Evolutionary conservation across 495 filamentous ascomycete species (phyloP).

Genomic region (Penicillium argentinense): DNA sequence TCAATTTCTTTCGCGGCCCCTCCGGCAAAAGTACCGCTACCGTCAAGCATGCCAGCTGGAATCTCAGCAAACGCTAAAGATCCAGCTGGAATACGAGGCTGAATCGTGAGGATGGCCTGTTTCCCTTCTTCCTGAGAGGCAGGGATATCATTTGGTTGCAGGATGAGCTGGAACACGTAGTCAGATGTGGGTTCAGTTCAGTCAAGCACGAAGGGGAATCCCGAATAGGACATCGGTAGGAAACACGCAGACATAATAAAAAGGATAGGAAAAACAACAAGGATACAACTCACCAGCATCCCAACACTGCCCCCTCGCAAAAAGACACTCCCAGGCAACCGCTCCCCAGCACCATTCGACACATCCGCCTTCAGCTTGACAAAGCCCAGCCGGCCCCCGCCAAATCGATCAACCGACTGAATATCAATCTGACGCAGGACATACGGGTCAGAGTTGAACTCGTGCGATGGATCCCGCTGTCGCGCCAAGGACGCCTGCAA

Average conservation of each 20-base stretch:
- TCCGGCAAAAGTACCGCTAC: conserved; percentile 70
- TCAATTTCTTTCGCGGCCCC: conserved; percentile 78
- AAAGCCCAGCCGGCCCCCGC: conserved; percentile 66
- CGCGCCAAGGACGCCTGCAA: conserved; percentile 63
- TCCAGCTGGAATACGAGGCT: conserved; percentile 79
- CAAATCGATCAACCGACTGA: conserved; percentile 75
- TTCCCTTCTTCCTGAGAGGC: conserved; percentile 47
- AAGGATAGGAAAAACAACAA: background rate
- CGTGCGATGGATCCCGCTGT: conserved; percentile 61
- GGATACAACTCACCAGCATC: conserved; percentile 60
- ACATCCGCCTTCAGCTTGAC: conserved; percentile 71
- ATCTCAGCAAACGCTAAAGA: conserved; percentile 75
- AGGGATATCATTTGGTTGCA: conserved; percentile 67
- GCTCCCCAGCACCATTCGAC: conserved; percentile 60
- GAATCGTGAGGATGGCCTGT: conserved; percentile 75
- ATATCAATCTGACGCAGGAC: conserved; percentile 66
- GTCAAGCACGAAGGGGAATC: background rate
- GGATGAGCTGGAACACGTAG: conserved; percentile 49
- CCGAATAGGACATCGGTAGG: no score
- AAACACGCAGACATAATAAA: background rate
- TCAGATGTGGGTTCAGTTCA: background rate
- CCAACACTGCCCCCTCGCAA: conserved; percentile 78
- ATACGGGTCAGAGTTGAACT: conserved; percentile 73
- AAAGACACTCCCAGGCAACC: conserved; percentile 75
- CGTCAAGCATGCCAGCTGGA: conserved; percentile 89